A percentile compares a stretch with the other conserved stretches of the same genome.
Conservation (phyloP, 768 basidiomycete species). For the Termitomyces sp. region DNA sequence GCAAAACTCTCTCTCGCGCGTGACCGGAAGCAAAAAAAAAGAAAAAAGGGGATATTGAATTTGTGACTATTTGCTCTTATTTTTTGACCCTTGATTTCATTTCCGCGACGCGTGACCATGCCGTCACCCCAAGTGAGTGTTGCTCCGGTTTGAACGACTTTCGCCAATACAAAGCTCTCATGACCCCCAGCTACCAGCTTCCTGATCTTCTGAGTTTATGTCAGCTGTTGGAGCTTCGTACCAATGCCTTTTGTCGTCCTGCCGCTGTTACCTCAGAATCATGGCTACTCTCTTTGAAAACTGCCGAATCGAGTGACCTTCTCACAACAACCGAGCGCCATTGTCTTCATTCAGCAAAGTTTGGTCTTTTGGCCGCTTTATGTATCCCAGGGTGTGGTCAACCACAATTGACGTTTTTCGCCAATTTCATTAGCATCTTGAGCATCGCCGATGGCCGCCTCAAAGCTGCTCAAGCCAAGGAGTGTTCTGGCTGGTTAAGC, state of each 20-base stretch:
- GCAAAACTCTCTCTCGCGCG: constrained; percentile 6
- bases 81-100: constrained; percentile 12
- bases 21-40: constrained; percentile 16
- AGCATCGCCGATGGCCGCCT: constrained; percentile 26
- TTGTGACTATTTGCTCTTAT: not conserved
- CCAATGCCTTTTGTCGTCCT: constrained; percentile 30
- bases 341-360: constrained; percentile 22
- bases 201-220: constrained; percentile 32
- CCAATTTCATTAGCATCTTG: constrained; percentile 44
- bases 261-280: constrained; percentile 28
- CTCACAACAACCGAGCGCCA: constrained; percentile 23
- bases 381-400: constrained; percentile 56
- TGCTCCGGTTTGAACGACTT: constrained; percentile 4
- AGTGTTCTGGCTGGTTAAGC: constrained; percentile 15
- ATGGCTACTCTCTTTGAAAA: constrained; percentile 20
- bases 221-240: constrained; percentile 28
- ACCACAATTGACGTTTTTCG: constrained; percentile 46
- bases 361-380: constrained; percentile 50
- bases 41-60: not conserved
- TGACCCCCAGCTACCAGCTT: constrained; percentile 33
- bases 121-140: not conserved
- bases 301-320: constrained; percentile 5
- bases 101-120: constrained; percentile 7
- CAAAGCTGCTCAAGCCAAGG: constrained; percentile 8
- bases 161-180: not conserved